A percentile compares a stretch with the other conserved stretches of the same genome.
Conservation (phyloP, 129 eudicot genomes). For the Centrapalus pauciflorus region DNA sequence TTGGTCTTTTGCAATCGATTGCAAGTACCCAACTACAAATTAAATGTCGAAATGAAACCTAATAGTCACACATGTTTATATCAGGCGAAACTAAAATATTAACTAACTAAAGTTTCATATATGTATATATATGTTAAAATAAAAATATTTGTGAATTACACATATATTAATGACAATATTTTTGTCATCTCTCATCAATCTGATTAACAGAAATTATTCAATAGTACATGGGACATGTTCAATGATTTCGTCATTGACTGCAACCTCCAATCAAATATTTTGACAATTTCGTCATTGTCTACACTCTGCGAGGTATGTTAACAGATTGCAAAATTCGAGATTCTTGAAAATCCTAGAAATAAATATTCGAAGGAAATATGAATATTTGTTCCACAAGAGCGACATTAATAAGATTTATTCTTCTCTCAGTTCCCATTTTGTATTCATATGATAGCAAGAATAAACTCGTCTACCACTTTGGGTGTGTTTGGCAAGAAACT, state of each 20-base stretch:
- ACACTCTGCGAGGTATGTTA: background rate
- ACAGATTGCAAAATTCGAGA: background rate
- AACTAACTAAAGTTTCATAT: too few relatives aligned
- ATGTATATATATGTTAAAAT: too few relatives aligned
- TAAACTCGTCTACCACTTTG: background rate
- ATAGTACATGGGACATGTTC: background rate
- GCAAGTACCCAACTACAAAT: too few relatives aligned
- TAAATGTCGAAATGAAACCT: too few relatives aligned
- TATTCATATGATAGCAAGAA: background rate
- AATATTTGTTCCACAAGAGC: background rate
- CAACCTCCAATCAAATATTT: slow-evolving; percentile 1
- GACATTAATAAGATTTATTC: background rate
- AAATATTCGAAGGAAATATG: background rate
- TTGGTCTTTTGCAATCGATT: too few relatives aligned
- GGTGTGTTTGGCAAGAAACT: too few relatives aligned
- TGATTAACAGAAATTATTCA: background rate
- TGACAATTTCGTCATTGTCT: background rate
- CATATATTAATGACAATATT: background rate
- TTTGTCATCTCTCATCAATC: background rate
- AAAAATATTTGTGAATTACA: too few relatives aligned
- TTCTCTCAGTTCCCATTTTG: background rate
- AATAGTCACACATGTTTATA: too few relatives aligned
- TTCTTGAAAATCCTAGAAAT: background rate
- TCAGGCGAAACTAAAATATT: too few relatives aligned
- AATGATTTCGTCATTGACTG: background rate